phyloP scores from a whole-genome alignment of 768 basidiomycete species.

The Lactifluus subvellereus region DNA sequence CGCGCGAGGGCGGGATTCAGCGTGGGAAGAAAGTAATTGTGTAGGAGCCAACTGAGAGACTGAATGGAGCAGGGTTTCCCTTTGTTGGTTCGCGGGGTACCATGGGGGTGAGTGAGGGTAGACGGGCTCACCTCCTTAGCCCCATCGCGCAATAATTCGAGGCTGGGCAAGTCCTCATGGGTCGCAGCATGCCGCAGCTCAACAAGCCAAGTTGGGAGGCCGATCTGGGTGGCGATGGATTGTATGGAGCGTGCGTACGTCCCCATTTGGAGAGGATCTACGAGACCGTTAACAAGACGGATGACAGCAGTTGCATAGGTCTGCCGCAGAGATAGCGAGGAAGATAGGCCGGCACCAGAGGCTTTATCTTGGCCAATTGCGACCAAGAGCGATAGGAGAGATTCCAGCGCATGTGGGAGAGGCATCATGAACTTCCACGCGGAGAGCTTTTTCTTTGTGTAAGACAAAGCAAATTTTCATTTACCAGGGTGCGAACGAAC shows the following conservation, averaged over 20 bases:
- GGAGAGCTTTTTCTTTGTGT: conserved; percentile 45
- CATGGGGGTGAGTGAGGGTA: neutral
- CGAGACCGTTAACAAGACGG: conserved; percentile 89
- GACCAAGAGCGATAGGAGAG: conserved; percentile 56
- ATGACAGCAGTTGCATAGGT: conserved; percentile 78
- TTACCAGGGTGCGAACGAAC: neutral
- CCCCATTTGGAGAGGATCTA: conserved; percentile 88
- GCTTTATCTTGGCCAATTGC: conserved; percentile 52
- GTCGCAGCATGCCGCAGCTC: conserved; percentile 93
- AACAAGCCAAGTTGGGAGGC: conserved; percentile 83
- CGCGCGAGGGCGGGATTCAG: conserved; percentile 42
- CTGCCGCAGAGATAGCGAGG: conserved; percentile 57
- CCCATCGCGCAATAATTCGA: conserved; percentile 73
- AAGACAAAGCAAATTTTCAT: neutral
- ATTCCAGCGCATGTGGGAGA: conserved; percentile 80
- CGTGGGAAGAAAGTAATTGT: conserved; percentile 80
- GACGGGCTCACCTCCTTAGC: conserved; percentile 51
- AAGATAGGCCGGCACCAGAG: conserved; percentile 25
- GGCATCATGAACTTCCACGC: conserved; percentile 72
- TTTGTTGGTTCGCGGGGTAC: neutral
- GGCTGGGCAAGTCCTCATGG: conserved; percentile 87
- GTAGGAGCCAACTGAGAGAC: conserved; percentile 79
- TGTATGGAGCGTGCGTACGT: conserved; percentile 88
- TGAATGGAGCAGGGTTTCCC: conserved; percentile 28
- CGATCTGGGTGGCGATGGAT: conserved; percentile 79